phyloP scores from a whole-genome alignment of 202 grass and related monocot species.

The Elaeis oleifera region DNA sequence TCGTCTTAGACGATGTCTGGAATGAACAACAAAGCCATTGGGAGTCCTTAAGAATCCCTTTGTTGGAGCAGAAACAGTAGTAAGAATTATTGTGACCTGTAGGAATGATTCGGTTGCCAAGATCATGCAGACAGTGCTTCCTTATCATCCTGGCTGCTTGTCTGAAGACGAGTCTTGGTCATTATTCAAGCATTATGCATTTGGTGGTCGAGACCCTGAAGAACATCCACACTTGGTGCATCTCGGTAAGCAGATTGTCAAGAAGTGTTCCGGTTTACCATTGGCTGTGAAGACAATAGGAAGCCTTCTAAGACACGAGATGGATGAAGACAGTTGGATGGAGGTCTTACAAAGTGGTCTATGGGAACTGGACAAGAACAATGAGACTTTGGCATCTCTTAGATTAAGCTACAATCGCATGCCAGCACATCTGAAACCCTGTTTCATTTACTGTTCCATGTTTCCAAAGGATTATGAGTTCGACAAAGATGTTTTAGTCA shows the following conservation, averaged over 20 bases:
- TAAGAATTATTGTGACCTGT: conserved; percentile 41
- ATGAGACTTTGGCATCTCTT: conserved; percentile 15
- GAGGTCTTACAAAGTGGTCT: conserved; percentile 24
- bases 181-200: conserved; percentile 44
- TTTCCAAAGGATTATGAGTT: conserved; percentile 13
- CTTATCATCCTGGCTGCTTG: conserved; percentile 21
- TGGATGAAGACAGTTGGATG: conserved; percentile 17
- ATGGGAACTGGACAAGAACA: conserved; percentile 1
- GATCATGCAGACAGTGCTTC: neutral
- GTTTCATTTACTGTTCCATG: conserved; percentile 22
- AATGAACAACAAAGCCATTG: conserved; percentile 22
- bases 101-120: conserved; percentile 28
- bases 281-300: conserved; percentile 28
- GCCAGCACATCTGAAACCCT: conserved; percentile 15
- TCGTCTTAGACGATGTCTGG: conserved; percentile 49
- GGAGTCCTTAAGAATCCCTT: conserved; percentile 28
- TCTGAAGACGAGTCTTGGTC: conserved; percentile 28
- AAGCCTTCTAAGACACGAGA: conserved; percentile 3
- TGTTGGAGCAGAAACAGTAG: neutral
- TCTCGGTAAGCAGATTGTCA: conserved; percentile 33
- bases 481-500: neutral
- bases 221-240: neutral
- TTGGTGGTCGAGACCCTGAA: neutral
- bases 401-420: conserved; percentile 30
- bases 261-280: conserved; percentile 25